Percentiles rank a stretch among this genome's conserved stretches.
Evolutionary conservation across 768 basidiomycete genomes (phyloP).

Genomic region (Polyporus arcularius): DNA sequence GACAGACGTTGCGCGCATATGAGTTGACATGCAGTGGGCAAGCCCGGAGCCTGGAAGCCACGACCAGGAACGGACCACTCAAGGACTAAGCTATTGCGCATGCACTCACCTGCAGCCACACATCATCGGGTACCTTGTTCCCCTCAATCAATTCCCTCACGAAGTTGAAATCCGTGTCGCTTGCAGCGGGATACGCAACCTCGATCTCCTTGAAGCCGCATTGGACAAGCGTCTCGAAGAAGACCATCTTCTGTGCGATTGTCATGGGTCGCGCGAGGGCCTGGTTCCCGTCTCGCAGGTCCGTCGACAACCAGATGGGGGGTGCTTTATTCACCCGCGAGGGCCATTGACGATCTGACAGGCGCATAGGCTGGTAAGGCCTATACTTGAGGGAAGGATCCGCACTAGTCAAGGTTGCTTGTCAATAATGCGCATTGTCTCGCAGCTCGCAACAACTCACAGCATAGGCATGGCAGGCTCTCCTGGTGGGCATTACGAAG

Average conservation of each 20-base stretch:
- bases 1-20: too few relatives aligned
- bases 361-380: slow-evolving; percentile 81
- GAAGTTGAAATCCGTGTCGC: slow-evolving; percentile 93
- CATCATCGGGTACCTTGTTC: slow-evolving; percentile 86
- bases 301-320: slow-evolving; percentile 97
- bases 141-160: slow-evolving; percentile 88
- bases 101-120: slow-evolving; percentile 89
- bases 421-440: not conserved
- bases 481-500: too few relatives aligned
- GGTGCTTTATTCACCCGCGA: slow-evolving; percentile 76
- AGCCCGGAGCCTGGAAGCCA: not conserved
- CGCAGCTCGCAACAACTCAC: slow-evolving; percentile 22
- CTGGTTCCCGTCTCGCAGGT: slow-evolving; percentile 97
- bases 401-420: slow-evolving; percentile 41
- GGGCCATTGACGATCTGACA: slow-evolving; percentile 90
- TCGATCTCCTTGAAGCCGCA: slow-evolving; percentile 98
- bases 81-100: slow-evolving; percentile 10
- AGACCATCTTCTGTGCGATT: slow-evolving; percentile 88
- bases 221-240: slow-evolving; percentile 88
- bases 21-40: not conserved
- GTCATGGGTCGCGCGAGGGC: slow-evolving; percentile 98
- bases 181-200: slow-evolving; percentile 95
- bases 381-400: slow-evolving; percentile 90
- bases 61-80: not conserved
- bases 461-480: slow-evolving; percentile 34